Evolutionary conservation across 495 filamentous ascomycete species (phyloP).

Genomic region (Cercophora sp.): DNA sequence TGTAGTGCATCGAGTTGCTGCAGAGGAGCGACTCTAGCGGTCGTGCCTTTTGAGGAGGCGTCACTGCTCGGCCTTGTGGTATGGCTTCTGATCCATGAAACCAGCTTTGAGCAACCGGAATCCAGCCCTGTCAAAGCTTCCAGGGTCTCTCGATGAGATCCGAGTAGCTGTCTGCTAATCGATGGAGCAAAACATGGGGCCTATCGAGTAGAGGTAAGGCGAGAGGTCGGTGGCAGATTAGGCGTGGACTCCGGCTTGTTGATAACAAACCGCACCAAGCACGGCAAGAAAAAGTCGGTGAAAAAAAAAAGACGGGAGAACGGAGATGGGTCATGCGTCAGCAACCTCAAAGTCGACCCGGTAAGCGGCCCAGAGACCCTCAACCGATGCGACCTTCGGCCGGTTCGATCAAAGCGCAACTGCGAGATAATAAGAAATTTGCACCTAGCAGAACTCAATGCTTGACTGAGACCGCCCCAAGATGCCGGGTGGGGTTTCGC

Average conservation of each 20-base stretch:
- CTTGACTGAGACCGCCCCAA: neutral
- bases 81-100: no score
- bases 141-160: no score
- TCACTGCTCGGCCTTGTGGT: no score
- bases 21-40: neutral
- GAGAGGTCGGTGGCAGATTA: no score
- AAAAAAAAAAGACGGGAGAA: neutral
- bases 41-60: no score
- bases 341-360: constrained; percentile 1
- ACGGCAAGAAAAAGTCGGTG: constrained; percentile 7
- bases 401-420: neutral
- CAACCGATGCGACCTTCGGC: neutral
- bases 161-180: neutral
- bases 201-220: neutral
- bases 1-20: neutral
- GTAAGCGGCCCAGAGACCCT: neutral
- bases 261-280: neutral
- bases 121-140: no score
- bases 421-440: neutral
- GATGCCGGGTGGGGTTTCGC: constrained; percentile 1
- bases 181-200: neutral
- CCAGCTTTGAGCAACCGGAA: no score
- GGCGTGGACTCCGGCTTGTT: neutral
- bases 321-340: constrained; percentile 7
- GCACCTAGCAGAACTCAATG: neutral